phyloP scores from a whole-genome alignment of 345 rosid species.

The Salix purpurea region DNA sequence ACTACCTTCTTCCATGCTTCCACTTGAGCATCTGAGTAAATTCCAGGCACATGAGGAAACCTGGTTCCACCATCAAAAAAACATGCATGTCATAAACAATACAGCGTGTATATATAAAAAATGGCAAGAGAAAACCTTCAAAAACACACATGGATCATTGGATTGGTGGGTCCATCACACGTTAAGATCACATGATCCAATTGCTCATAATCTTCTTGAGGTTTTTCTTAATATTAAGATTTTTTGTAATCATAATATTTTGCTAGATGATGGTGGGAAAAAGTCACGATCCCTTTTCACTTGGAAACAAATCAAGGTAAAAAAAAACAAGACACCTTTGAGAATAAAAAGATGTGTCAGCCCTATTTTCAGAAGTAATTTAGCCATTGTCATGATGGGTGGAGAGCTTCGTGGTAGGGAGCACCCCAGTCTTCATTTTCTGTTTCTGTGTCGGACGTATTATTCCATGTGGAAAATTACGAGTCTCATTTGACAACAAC shows the following conservation, averaged over 20 bases:
- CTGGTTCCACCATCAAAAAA: constrained; percentile 31
- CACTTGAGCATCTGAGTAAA: constrained; percentile 71
- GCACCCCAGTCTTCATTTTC: not conserved
- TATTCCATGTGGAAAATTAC: not conserved
- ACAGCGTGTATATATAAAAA: not conserved
- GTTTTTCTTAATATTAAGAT: not conserved
- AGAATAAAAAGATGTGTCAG: not conserved
- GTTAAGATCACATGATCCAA: no score
- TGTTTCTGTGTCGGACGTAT: not conserved
- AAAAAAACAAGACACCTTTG: not conserved
- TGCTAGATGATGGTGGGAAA: not conserved
- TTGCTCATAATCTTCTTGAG: not conserved
- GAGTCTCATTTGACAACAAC: no score
- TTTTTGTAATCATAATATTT: not conserved
- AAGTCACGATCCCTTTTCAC: no score
- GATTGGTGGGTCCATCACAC: no score
- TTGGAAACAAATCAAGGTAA: no score
- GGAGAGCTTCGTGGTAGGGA: not conserved
- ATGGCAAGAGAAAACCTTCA: no score
- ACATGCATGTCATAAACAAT: not conserved
- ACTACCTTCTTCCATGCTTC: constrained; percentile 80
- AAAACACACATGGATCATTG: no score
- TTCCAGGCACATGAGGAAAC: constrained; percentile 88
- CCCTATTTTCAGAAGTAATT: not conserved
- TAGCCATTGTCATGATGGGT: not conserved